A percentile compares a stretch with the other conserved stretches of the same genome.
These are phyloP conservation scores for Sporobolomyces phaffii DNA, from an alignment of 768 basidiomycete genomes.

Conservation along the genomic window DNA sequence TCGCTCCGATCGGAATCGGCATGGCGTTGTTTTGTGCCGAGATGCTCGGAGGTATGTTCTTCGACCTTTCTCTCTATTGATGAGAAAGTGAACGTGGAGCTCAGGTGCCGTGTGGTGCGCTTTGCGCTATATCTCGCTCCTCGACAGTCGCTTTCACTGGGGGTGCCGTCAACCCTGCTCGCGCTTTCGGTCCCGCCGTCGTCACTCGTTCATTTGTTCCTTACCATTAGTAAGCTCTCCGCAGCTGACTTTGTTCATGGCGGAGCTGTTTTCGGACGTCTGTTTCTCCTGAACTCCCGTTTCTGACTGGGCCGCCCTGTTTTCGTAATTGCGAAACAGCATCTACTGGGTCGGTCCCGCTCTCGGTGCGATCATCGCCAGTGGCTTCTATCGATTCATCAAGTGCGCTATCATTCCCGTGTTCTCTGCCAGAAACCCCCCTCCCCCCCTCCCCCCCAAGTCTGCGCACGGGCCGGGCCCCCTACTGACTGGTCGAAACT, in stretches of 20 bases:
- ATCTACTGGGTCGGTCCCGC: slow-evolving; percentile 28
- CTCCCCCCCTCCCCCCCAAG: too few relatives aligned
- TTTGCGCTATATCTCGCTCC: too few relatives aligned
- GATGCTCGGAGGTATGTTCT: slow-evolving; percentile 17
- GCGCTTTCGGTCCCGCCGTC: slow-evolving; percentile 34
- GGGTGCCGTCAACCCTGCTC: slow-evolving; percentile 11
- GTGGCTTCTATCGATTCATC: slow-evolving; percentile 17
- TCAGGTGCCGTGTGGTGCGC: too few relatives aligned
- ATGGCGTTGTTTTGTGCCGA: slow-evolving; percentile 44
- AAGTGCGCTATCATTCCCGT: too few relatives aligned
- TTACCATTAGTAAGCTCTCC: slow-evolving; percentile 31
- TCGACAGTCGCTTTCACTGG: slow-evolving; percentile 18
- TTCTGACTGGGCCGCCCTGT: too few relatives aligned
- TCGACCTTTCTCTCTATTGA: too few relatives aligned
- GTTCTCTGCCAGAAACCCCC: too few relatives aligned
- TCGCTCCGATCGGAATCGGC: slow-evolving; percentile 49
- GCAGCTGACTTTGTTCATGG: background rate
- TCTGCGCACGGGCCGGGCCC: too few relatives aligned
- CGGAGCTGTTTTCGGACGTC: too few relatives aligned
- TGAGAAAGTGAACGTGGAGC: too few relatives aligned
- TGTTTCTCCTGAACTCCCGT: background rate
- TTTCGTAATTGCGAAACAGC: too few relatives aligned
- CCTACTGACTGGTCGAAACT: too few relatives aligned
- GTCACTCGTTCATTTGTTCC: slow-evolving; percentile 13
- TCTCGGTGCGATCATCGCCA: slow-evolving; percentile 8